Conservation (phyloP, 1,139 yeast genomes). For the Lodderomyces parapsilosis region DNA sequence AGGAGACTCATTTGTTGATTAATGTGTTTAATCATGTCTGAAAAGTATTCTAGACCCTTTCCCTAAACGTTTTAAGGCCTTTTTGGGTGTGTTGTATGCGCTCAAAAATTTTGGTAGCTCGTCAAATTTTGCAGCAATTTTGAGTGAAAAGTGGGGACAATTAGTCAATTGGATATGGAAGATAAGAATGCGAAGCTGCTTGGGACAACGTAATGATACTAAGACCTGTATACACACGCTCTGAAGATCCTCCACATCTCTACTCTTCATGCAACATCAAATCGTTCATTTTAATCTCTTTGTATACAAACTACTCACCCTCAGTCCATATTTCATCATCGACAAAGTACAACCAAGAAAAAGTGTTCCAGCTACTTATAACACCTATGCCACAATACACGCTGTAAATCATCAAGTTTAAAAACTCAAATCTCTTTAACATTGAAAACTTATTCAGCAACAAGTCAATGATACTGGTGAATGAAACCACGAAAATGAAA, state of each 20-base stretch:
- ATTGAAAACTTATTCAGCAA: constrained; percentile 51
- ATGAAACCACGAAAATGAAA: constrained; percentile 60
- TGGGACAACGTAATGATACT: too few species aligned
- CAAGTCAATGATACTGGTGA: constrained; percentile 55
- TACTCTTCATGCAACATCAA: too few species aligned
- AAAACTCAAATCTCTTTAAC: constrained; percentile 61
- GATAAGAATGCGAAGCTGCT: too few species aligned
- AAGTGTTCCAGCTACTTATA: constrained; percentile 83
- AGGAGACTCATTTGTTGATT: not conserved
- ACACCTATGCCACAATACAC: constrained; percentile 87
- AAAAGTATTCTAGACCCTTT: not conserved
- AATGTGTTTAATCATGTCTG: not conserved
- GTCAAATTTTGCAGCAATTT: not conserved
- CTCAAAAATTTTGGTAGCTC: not conserved
- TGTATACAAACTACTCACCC: constrained; percentile 3
- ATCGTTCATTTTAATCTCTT: too few species aligned
- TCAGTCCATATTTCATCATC: constrained; percentile 53
- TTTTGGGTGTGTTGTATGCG: not conserved
- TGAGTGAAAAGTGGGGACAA: not conserved
- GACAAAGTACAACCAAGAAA: constrained; percentile 83
- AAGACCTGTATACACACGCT: too few species aligned
- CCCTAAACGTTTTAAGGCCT: too few species aligned
- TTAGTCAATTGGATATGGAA: not conserved
- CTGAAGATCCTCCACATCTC: too few species aligned
- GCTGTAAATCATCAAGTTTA: constrained; percentile 78